A percentile compares a stretch with the other conserved stretches of the same genome.
These are phyloP conservation scores for Termitomyces sp. DNA, from an alignment of 768 basidiomycete species.

Conservation along the genomic window DNA sequence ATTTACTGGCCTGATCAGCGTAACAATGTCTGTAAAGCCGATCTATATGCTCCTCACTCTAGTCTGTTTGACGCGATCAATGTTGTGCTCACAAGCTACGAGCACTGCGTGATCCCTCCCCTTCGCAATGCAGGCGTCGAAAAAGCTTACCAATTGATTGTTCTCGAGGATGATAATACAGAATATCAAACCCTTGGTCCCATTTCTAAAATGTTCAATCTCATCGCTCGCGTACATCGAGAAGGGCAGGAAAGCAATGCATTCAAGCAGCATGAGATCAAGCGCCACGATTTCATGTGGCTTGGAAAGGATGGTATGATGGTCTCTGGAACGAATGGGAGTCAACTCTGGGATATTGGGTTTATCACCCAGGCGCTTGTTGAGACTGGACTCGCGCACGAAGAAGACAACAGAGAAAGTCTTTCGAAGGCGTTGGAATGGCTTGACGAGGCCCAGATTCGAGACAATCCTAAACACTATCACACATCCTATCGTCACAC, in stretches of 20 bases:
- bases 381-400: slow-evolving; percentile 77
- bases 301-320: slow-evolving; percentile 85
- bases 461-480: slow-evolving; percentile 63
- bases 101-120: slow-evolving; percentile 68
- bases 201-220: slow-evolving; percentile 95
- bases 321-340: slow-evolving; percentile 95
- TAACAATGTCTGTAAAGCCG: slow-evolving; percentile 74
- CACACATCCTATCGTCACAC: slow-evolving; percentile 62
- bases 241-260: slow-evolving; percentile 80
- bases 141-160: slow-evolving; percentile 72
- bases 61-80: slow-evolving; percentile 66
- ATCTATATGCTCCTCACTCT: slow-evolving; percentile 85
- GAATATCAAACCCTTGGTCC: slow-evolving; percentile 86
- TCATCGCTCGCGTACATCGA: slow-evolving; percentile 68
- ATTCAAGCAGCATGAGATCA: slow-evolving; percentile 70
- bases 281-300: slow-evolving; percentile 94
- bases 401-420: slow-evolving; percentile 66
- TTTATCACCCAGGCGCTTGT: slow-evolving; percentile 93
- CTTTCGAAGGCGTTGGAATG: slow-evolving; percentile 64
- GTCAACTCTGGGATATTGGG: slow-evolving; percentile 90
- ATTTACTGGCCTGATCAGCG: slow-evolving; percentile 92
- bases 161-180: slow-evolving; percentile 94
- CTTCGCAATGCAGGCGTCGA: slow-evolving; percentile 63
- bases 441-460: slow-evolving; percentile 73
- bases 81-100: slow-evolving; percentile 62